Evolutionary conservation across 2,329 filamentous ascomycete genomes (phyloP), one percentile per base, ranked within the genome.

Genomic region (Xylariomycetidae sp.): DNA sequence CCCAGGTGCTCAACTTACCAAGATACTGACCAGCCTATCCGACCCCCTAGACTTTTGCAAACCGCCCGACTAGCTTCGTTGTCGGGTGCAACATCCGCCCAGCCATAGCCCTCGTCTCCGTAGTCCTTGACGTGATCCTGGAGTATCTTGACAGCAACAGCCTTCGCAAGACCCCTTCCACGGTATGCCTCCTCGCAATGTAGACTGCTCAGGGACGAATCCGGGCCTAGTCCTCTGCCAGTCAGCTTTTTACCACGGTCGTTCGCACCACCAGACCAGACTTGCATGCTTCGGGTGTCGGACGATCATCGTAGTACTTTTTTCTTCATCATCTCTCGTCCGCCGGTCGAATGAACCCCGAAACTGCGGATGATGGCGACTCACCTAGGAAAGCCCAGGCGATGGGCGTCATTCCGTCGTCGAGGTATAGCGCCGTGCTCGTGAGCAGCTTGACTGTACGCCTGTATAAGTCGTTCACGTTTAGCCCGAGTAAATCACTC

Each of bases 311-410:
- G 8, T 23, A 10, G 9, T 25, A 8, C 34, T 14, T 13, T 11
- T 18, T 27, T 13, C 19, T 18, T 6, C n/a, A 4, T 6, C 11
- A 36, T 23, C 17, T 23, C 8, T n/a, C 8, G 20, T 23, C 20
- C 8, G 8, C 20, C n/a, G 8, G 20, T 8, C 8, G n/a, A 23
- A 23, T 8, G 8, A 23, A 23, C 8, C n/a, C 8, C 2, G 11
- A 15, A 15, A 16, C 23, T 15, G 13, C 16, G 13, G 13, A 17
- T 5, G 10, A 27, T 42, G 20, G n/a, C 45, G 18, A 55, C 57
- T 27, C 46, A 65, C 69, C 67, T 4, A 77, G 51, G 31, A 86
- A 83, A 0, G 70, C 73, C 82, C 82, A 87, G 0, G 80, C 76
- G 5, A 85, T 59, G 0, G 72, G 67, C 2, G 59, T 68, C n/a